phyloP scores from a whole-genome alignment of 208 protist genomes.

The Acanthamoeba castellanii region DNA sequence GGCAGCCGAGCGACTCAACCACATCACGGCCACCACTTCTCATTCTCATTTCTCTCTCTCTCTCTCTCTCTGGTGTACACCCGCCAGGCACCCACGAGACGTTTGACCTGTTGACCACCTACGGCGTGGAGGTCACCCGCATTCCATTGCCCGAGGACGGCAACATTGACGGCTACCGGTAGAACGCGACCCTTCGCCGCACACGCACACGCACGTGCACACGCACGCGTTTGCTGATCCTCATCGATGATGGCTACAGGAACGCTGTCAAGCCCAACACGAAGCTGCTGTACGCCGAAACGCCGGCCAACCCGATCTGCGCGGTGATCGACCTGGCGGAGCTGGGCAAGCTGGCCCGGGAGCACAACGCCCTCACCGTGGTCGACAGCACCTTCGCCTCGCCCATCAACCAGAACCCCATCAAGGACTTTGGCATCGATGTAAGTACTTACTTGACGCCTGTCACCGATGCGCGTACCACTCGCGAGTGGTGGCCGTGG shows the following conservation, averaged over 20 bases:
- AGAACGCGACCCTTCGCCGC: slow-evolving; percentile 92
- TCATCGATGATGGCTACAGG: neutral
- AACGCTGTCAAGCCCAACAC: slow-evolving; percentile 83
- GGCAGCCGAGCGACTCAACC: neutral
- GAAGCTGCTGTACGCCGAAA: slow-evolving; percentile 95
- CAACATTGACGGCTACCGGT: slow-evolving; percentile 94
- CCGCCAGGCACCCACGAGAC: slow-evolving; percentile 14
- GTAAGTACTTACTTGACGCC: neutral
- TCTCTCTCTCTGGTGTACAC: neutral
- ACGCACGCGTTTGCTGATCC: too few relatives aligned
- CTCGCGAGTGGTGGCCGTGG: neutral
- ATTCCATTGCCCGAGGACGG: slow-evolving; percentile 56
- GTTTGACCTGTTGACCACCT: slow-evolving; percentile 41
- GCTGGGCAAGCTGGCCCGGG: slow-evolving; percentile 84
- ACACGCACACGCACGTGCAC: slow-evolving; percentile 88
- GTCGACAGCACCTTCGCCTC: slow-evolving; percentile 44
- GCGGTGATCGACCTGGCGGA: slow-evolving; percentile 93
- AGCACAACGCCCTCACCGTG: neutral
- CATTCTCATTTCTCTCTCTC: too few relatives aligned
- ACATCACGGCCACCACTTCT: too few relatives aligned
- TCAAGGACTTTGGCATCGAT: slow-evolving; percentile 10
- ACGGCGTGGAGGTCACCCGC: slow-evolving; percentile 17
- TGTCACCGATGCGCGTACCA: neutral
- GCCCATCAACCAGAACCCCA: slow-evolving; percentile 38
- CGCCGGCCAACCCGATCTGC: slow-evolving; percentile 96